phyloP scores from a whole-genome alignment of 2,329 filamentous ascomycete species.

The Xylariomycetidae sp. region DNA sequence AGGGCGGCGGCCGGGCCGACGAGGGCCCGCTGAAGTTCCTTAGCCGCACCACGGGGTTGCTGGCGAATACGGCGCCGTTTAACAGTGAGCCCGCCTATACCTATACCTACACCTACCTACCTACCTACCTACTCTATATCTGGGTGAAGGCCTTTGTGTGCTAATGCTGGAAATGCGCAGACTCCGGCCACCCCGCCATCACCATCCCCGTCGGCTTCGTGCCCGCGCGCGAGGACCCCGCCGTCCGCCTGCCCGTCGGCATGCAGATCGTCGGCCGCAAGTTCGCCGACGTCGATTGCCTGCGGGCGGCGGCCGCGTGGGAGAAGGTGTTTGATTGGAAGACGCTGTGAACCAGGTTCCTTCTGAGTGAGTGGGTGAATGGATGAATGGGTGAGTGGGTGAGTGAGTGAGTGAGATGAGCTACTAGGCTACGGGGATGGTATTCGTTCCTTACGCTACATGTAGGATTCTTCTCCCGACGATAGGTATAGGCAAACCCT shows the following conservation, averaged over 20 bases:
- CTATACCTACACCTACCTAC: background rate
- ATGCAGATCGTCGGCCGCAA: slow-evolving; percentile 25
- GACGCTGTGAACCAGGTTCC: slow-evolving; percentile 6
- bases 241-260: slow-evolving; percentile 19
- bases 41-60: slow-evolving; percentile 8
- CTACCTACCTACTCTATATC: background rate
- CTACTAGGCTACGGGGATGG: too few species aligned
- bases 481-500: too few species aligned
- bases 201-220: slow-evolving; percentile 23
- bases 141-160: background rate
- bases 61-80: slow-evolving; percentile 19
- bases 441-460: too few species aligned
- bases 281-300: slow-evolving; percentile 19
- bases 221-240: slow-evolving; percentile 18
- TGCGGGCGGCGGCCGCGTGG: slow-evolving; percentile 23
- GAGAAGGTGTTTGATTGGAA: slow-evolving; percentile 24
- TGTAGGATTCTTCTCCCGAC: too few species aligned
- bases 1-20: slow-evolving; percentile 7
- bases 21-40: slow-evolving; percentile 13
- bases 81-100: slow-evolving; percentile 13
- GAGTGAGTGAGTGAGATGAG: too few species aligned
- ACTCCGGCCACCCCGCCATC: slow-evolving; percentile 23
- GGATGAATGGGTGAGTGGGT: too few species aligned
- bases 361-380: too few species aligned
- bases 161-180: slow-evolving; percentile 5